A percentile compares a stretch with the other conserved stretches of the same genome.
Evolutionary conservation across 139 green algal genomes (phyloP).

Genomic region (Chlorella sorokiniana): DNA sequence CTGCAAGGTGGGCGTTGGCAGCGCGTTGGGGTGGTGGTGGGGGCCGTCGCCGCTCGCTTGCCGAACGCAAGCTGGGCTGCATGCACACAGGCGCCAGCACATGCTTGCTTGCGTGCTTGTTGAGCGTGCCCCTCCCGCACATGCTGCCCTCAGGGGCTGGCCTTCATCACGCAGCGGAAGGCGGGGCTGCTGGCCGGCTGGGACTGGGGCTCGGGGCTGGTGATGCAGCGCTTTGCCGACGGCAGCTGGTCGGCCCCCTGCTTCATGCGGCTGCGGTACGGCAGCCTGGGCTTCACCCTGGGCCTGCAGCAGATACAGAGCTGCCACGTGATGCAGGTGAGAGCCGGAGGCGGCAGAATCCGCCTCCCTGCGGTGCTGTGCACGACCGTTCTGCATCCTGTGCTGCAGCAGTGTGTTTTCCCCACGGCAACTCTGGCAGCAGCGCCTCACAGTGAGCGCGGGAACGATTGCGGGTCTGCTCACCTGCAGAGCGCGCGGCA

Average conservation of each 20-base stretch:
- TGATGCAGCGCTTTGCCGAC: constrained; percentile 9
- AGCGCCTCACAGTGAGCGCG: background rate
- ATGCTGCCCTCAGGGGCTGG: constrained; percentile 2
- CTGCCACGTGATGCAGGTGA: constrained; percentile 12
- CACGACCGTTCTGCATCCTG: background rate
- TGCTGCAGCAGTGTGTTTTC: background rate
- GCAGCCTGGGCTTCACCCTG: constrained; percentile 22
- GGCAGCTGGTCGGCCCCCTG: constrained; percentile 25
- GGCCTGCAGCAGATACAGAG: background rate
- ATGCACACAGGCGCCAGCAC: too few relatives aligned
- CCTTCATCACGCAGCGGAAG: constrained; percentile 20
- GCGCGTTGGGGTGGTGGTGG: background rate
- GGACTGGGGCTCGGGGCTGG: constrained; percentile 21
- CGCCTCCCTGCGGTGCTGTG: background rate
- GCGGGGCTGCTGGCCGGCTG: constrained; percentile 17
- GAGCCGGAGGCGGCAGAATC: background rate
- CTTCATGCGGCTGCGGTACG: constrained; percentile 20
- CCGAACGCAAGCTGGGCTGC: too few relatives aligned
- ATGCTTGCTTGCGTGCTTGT: background rate
- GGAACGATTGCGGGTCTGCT: background rate
- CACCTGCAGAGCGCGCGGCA: background rate
- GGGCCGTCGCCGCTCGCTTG: too few relatives aligned
- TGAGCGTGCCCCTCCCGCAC: background rate
- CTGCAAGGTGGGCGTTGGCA: constrained; percentile 10
- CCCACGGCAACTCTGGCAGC: background rate